Evolutionary conservation across 305 asterid species (phyloP).

Genomic region (Striga hermonthica): DNA sequence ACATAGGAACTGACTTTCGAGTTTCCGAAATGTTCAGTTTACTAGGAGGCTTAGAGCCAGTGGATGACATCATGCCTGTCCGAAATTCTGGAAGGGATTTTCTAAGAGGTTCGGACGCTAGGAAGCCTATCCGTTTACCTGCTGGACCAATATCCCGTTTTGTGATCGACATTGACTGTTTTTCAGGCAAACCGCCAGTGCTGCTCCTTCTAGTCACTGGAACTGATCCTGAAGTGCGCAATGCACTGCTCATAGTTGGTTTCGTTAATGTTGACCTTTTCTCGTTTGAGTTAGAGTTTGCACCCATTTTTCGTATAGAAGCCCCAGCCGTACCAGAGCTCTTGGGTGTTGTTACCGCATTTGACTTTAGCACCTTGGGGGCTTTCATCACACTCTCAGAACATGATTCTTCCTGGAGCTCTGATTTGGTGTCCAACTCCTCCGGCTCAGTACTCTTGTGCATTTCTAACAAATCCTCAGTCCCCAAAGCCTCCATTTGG

Average conservation of each 20-base stretch:
- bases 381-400: conserved; percentile 44
- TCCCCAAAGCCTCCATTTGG: conserved; percentile 44
- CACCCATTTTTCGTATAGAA: conserved; percentile 42
- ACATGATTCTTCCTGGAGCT: conserved; percentile 39
- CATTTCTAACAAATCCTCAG: conserved; percentile 42
- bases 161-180: conserved; percentile 49
- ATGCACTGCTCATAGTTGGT: conserved; percentile 70
- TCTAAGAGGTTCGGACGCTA: conserved; percentile 60
- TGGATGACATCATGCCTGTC: conserved; percentile 55
- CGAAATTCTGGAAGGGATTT: conserved; percentile 73
- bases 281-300: conserved; percentile 37
- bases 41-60: conserved; percentile 46
- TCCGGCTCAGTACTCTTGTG: conserved; percentile 28
- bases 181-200: conserved; percentile 77
- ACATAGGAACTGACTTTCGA: conserved; percentile 58
- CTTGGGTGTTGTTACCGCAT: conserved; percentile 33
- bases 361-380: conserved; percentile 41
- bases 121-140: conserved; percentile 48
- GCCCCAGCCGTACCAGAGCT: conserved; percentile 33
- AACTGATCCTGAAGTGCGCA: conserved; percentile 51
- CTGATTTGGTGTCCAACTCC: conserved; percentile 30
- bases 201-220: conserved; percentile 74
- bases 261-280: conserved; percentile 48
- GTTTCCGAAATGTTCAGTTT: conserved; percentile 48
- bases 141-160: conserved; percentile 43